Evolutionary conservation across 768 basidiomycete genomes (phyloP).

Genomic region (Amylocystis lapponica): DNA sequence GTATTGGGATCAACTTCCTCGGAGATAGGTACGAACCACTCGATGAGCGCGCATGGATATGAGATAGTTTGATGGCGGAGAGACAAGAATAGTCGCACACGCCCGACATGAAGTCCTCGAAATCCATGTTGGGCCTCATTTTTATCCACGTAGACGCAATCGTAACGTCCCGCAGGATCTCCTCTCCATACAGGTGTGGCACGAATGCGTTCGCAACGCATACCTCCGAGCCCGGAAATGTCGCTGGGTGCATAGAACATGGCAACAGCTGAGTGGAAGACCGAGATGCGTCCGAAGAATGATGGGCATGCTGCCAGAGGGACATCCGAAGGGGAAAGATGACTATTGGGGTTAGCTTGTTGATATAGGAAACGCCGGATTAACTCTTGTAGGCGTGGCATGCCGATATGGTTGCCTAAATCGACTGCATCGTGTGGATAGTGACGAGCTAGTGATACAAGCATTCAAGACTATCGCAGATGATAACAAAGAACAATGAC

Average conservation of each 20-base stretch:
- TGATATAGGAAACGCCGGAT: not conserved
- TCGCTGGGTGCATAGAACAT: slow-evolving; percentile 25
- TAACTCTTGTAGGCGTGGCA: not conserved
- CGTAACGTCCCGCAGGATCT: slow-evolving; percentile 3
- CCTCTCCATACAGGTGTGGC: slow-evolving; percentile 18
- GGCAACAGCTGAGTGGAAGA: slow-evolving; percentile 20
- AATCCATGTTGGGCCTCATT: slow-evolving; percentile 11
- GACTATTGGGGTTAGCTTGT: not conserved
- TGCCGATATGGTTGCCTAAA: not conserved
- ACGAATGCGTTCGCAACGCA: slow-evolving; percentile 22
- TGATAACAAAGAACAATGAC: too few relatives aligned
- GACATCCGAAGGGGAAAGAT: not conserved
- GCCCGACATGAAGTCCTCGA: slow-evolving; percentile 12
- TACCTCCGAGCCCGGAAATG: slow-evolving; percentile 17
- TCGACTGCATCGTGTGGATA: too few relatives aligned
- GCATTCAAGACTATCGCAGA: too few relatives aligned
- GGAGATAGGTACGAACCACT: slow-evolving; percentile 4
- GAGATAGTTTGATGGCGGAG: slow-evolving; percentile 11
- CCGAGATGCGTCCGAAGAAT: slow-evolving; percentile 2
- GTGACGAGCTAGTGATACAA: too few relatives aligned
- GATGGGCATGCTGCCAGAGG: not conserved
- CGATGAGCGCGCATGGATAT: slow-evolving; percentile 17
- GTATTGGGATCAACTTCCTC: slow-evolving; percentile 19
- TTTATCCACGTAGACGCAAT: slow-evolving; percentile 19
- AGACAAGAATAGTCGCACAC: slow-evolving; percentile 20